Base-by-base conservation (phyloP, 2,329 filamentous ascomycete species). In the Arthrobotrys megalospora region DNA sequence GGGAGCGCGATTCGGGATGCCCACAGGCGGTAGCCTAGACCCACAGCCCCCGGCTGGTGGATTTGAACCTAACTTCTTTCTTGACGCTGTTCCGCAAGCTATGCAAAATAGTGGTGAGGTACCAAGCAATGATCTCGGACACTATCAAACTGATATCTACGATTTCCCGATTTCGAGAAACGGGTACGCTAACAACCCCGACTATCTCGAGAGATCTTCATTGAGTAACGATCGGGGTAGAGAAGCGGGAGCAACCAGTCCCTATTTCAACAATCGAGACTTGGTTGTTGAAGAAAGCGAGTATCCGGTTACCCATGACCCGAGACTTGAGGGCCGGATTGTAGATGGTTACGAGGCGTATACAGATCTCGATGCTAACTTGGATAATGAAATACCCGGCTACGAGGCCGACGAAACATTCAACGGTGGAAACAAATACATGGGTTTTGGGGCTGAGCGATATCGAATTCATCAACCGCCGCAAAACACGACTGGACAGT, bases 181-280 rank as follows among this genome's bases (percentile, higher is more conserved):
- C 55, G 19, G 16, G n/a, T 19, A 41, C 8, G 3, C 12, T 43
- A 5, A 60, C 16, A 6, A 11, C 2, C 36, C 3, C 10, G n/a
- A n/a, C 11, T 16, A 28, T 12, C 1, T 6, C 7, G 12, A 7
- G 6, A 19, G 10, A 2, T 16, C 16, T 14, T 43, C 55, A 28
- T 6, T 43, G 6, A 11, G 4, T 10, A 7, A 12, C 12, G 5
- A 24, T 21, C 19, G 8, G n/a, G 24, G 5, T 8, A 0, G 19
- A 8, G 24, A 34, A 19, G 16, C 10, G 50, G 36, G n/a, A 12
- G 19, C 24, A 16, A 48, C 21, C 8, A 55, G 69, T 36, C 45
- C 60, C 50, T 60, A 38, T 47, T 60, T 38, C 60, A 72, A 72
- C 69, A 65, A 58, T 24, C 24, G 41, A 21, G 58, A 38, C 28